Percentiles rank a stretch among this genome's conserved stretches.
Conservation (phyloP, 2,329 filamentous ascomycete species). For the Zalaria sp. region DNA sequence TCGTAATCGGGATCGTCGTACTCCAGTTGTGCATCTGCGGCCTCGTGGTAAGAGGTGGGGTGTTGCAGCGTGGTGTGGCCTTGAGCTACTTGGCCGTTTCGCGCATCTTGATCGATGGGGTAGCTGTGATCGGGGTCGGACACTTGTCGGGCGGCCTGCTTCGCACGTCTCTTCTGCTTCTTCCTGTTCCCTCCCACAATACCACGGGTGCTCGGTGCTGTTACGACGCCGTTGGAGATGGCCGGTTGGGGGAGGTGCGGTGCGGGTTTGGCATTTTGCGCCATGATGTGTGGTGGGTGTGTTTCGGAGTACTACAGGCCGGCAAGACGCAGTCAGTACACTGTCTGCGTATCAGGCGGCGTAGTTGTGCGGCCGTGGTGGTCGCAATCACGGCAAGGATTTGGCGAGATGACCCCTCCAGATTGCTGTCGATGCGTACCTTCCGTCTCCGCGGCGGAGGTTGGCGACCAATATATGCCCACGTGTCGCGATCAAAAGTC, state of each 20-base stretch:
- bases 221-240: slow-evolving; percentile 23
- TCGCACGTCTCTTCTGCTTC: slow-evolving; percentile 86
- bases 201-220: slow-evolving; percentile 15
- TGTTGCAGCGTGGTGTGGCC: slow-evolving; percentile 6
- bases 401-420: no score
- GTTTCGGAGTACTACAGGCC: slow-evolving; percentile 5
- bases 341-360: slow-evolving; percentile 1
- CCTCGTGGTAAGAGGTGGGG: slow-evolving; percentile 5
- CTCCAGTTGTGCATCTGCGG: slow-evolving; percentile 20
- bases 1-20: slow-evolving; percentile 31
- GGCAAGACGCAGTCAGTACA: background rate
- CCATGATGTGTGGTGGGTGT: slow-evolving; percentile 13
- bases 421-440: no score
- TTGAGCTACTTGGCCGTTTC: slow-evolving; percentile 17
- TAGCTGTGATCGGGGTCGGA: slow-evolving; percentile 1
- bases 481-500: no score
- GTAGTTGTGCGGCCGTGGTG: background rate
- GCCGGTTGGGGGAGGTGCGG: slow-evolving; percentile 9
- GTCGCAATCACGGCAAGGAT: background rate
- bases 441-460: no score
- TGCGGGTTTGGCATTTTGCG: slow-evolving; percentile 7
- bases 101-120: background rate
- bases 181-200: slow-evolving; percentile 58
- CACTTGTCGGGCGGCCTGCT: slow-evolving; percentile 60
- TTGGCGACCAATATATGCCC: no score